These are phyloP conservation scores for Vigna mungo DNA, from an alignment of 306 rosid genomes.

Conservation along the genomic window DNA sequence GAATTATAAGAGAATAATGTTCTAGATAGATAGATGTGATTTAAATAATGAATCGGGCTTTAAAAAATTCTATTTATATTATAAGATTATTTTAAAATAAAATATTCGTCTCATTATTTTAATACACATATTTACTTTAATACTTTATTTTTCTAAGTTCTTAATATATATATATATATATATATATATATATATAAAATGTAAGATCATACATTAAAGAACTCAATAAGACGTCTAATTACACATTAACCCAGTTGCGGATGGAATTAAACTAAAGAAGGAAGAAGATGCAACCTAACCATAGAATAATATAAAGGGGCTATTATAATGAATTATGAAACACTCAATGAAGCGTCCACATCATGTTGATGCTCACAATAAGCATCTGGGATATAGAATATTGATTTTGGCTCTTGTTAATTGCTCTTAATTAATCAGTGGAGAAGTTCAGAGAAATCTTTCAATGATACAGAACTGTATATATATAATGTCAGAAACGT, in stretches of 20 bases:
- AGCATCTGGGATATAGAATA: neutral
- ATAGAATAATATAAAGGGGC: constrained; percentile 18
- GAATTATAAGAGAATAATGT: too few relatives aligned
- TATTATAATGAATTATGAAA: constrained; percentile 3
- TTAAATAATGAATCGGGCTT: too few relatives aligned
- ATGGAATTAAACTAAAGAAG: constrained; percentile 35
- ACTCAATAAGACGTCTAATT: neutral
- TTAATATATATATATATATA: too few relatives aligned
- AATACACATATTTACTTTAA: too few relatives aligned
- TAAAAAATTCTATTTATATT: too few relatives aligned
- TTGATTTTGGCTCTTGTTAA: constrained; percentile 14
- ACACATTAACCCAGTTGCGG: neutral
- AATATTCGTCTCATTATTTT: too few relatives aligned
- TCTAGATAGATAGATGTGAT: too few relatives aligned
- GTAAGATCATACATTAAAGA: neutral
- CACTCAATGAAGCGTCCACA: constrained; percentile 8
- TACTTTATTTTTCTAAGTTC: too few relatives aligned
- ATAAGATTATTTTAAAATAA: too few relatives aligned
- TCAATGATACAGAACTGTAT: constrained; percentile 2
- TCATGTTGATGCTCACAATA: constrained; percentile 34
- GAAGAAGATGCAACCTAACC: constrained; percentile 23
- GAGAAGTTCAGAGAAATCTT: constrained; percentile 21
- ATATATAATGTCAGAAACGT: neutral
- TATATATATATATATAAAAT: neutral
- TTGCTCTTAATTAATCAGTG: constrained; percentile 16